A percentile compares a stretch with the other conserved stretches of the same genome.
Evolutionary conservation across 2,329 filamentous ascomycete genomes (phyloP).

Genomic region (Sporothrix inflata): DNA sequence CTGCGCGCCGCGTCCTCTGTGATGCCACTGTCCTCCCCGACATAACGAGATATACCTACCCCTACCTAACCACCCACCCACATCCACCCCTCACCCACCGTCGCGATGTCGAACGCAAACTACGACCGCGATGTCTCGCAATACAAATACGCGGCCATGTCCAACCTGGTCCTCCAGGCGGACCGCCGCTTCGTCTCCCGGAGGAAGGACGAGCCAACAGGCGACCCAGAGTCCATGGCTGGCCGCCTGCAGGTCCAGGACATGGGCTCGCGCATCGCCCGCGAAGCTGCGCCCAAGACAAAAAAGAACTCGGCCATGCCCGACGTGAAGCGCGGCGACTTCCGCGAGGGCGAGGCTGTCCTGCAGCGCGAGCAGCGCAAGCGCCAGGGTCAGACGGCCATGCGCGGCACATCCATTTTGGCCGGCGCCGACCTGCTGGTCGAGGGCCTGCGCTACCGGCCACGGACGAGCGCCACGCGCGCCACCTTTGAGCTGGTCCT

Average conservation of each 20-base stretch:
- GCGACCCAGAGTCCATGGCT: constrained; percentile 95
- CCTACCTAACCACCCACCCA: background rate
- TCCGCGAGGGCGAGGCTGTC: constrained; percentile 82
- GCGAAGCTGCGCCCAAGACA: constrained; percentile 77
- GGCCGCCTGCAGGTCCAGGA: constrained; percentile 91
- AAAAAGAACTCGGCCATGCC: constrained; percentile 73
- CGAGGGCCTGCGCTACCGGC: constrained; percentile 89
- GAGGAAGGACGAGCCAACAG: constrained; percentile 90
- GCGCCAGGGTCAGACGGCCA: constrained; percentile 74
- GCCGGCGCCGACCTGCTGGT: constrained; percentile 82
- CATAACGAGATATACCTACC: background rate
- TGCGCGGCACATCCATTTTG: constrained; percentile 75
- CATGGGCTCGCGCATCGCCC: constrained; percentile 85
- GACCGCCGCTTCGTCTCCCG: constrained; percentile 94
- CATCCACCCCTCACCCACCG: constrained; percentile 34
- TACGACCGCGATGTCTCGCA: constrained; percentile 83
- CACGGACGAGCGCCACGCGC: constrained; percentile 85
- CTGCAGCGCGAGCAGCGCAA: constrained; percentile 83
- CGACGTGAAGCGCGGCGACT: constrained; percentile 72
- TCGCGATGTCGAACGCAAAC: constrained; percentile 66
- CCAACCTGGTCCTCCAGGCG: constrained; percentile 99
- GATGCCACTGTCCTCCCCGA: background rate
- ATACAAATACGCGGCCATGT: constrained; percentile 99
- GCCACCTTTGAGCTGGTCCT: constrained; percentile 94
- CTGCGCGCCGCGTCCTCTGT: background rate